phyloP scores from a whole-genome alignment of 2,329 filamentous ascomycete genomes.

The Aspergillus flavus region DNA sequence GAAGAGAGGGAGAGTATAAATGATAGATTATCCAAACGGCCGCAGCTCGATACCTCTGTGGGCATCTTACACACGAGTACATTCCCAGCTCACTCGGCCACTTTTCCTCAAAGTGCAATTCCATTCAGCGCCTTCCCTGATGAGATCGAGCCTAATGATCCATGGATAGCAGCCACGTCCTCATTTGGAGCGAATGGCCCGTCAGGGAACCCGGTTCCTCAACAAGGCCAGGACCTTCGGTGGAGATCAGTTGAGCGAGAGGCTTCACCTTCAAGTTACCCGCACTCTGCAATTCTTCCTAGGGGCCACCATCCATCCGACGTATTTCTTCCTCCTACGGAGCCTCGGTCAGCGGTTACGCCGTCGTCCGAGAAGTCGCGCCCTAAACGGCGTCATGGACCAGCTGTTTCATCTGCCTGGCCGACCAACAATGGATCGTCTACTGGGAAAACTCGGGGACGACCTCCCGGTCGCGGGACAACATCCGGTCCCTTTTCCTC shows the following conservation, averaged over 20 bases:
- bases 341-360: conserved; percentile 74
- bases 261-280: conserved; percentile 70
- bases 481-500: conserved; percentile 68
- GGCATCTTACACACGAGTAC: conserved; percentile 46
- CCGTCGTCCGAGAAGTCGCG: conserved; percentile 56
- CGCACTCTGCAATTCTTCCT: conserved; percentile 76
- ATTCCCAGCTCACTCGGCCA: conserved; percentile 48
- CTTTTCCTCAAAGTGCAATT: conserved; percentile 54
- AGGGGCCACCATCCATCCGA: conserved; percentile 38
- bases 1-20: conserved; percentile 63
- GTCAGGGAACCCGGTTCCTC: conserved; percentile 27
- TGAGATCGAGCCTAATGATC: conserved; percentile 49
- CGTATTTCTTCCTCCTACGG: conserved; percentile 45
- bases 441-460: conserved; percentile 72
- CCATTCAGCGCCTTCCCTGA: conserved; percentile 60
- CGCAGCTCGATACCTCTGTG: conserved; percentile 61
- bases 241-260: conserved; percentile 57
- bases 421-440: conserved; percentile 64
- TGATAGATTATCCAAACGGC: conserved; percentile 59
- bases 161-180: conserved; percentile 42
- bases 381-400: conserved; percentile 67
- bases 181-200: conserved; percentile 47
- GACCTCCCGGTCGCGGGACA: conserved; percentile 75
- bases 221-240: conserved; percentile 39
- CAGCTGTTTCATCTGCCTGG: conserved; percentile 91